Percentiles rank a stretch among this genome's conserved stretches.
phyloP scores from a whole-genome alignment of 2,329 filamentous ascomycete genomes.

The Botrytis hyacinthi region DNA sequence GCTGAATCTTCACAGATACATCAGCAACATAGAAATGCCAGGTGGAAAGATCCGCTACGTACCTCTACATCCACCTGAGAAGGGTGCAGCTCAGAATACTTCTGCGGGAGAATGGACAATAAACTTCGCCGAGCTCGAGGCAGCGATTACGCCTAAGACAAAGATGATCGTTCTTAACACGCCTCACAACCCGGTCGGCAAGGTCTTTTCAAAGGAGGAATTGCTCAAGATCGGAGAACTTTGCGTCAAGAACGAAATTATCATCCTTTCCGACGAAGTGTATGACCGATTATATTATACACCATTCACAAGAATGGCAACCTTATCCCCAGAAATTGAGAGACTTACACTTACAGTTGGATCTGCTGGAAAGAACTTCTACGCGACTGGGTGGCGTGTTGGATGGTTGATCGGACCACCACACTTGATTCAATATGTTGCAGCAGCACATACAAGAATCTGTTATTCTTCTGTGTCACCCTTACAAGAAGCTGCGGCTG shows the following conservation, averaged over 20 bases:
- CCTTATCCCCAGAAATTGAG: slow-evolving; percentile 85
- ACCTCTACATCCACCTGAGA: slow-evolving; percentile 82
- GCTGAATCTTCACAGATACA: slow-evolving; percentile 57
- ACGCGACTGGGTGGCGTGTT: slow-evolving; percentile 94
- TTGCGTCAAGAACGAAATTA: slow-evolving; percentile 88
- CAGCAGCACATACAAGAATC: slow-evolving; percentile 90
- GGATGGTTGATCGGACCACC: slow-evolving; percentile 90
- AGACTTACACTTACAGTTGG: slow-evolving; percentile 88
- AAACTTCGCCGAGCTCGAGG: slow-evolving; percentile 78
- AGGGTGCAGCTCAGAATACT: slow-evolving; percentile 75
- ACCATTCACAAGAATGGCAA: slow-evolving; percentile 89
- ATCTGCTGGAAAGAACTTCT: slow-evolving; percentile 97
- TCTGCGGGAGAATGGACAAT: slow-evolving; percentile 87
- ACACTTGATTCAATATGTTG: slow-evolving; percentile 85
- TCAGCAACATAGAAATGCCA: slow-evolving; percentile 98
- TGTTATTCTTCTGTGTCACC: slow-evolving; percentile 94
- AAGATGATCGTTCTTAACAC: slow-evolving; percentile 95
- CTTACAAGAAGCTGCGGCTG: slow-evolving; percentile 88
- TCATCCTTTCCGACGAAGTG: slow-evolving; percentile 89
- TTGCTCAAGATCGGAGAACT: slow-evolving; percentile 81
- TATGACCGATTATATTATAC: slow-evolving; percentile 96
- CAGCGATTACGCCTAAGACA: slow-evolving; percentile 77
- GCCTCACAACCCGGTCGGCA: slow-evolving; percentile 91
- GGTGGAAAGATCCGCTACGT: slow-evolving; percentile 94
- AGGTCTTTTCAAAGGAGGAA: slow-evolving; percentile 85